phyloP scores from a whole-genome alignment of 148 eudicot species.

The Chenopodium album region DNA sequence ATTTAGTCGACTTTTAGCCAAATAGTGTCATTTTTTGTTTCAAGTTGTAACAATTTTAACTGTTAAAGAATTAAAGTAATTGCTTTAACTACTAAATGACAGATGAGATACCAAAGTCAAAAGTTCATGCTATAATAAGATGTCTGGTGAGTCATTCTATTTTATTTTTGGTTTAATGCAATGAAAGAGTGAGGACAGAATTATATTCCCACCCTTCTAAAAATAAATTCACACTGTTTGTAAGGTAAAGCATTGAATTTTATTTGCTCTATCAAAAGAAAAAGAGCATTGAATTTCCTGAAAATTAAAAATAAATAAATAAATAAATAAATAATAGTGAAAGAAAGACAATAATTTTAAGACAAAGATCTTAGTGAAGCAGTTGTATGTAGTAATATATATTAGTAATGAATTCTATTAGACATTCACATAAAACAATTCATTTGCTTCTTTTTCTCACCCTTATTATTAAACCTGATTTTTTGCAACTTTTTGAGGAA shows the following conservation, averaged over 20 bases:
- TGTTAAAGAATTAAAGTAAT: too few species aligned
- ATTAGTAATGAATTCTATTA: not conserved
- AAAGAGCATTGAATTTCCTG: not conserved
- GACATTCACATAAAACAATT: conserved; percentile 13
- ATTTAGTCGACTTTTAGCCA: too few species aligned
- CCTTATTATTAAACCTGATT: conserved; percentile 19
- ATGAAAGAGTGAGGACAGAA: not conserved
- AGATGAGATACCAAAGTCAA: too few species aligned
- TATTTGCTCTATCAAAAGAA: too few species aligned
- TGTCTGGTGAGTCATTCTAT: too few species aligned
- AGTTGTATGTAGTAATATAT: conserved; percentile 15
- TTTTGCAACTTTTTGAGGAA: conserved; percentile 34
- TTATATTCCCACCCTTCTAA: not conserved
- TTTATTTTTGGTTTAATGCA: too few species aligned
- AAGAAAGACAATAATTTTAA: not conserved
- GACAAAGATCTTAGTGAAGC: conserved; percentile 9
- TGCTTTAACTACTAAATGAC: too few species aligned
- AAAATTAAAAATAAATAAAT: not conserved
- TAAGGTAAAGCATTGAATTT: not conserved
- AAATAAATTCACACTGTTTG: conserved; percentile 3
- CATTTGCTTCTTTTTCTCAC: not conserved
- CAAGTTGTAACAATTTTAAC: too few species aligned
- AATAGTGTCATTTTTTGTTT: too few species aligned
- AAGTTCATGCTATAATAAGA: too few species aligned
- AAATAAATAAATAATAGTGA: not conserved